Evolutionary conservation across 2,329 filamentous ascomycete genomes (phyloP), one percentile per base, ranked within the genome.

Genomic region (Penicillium janthinellum): DNA sequence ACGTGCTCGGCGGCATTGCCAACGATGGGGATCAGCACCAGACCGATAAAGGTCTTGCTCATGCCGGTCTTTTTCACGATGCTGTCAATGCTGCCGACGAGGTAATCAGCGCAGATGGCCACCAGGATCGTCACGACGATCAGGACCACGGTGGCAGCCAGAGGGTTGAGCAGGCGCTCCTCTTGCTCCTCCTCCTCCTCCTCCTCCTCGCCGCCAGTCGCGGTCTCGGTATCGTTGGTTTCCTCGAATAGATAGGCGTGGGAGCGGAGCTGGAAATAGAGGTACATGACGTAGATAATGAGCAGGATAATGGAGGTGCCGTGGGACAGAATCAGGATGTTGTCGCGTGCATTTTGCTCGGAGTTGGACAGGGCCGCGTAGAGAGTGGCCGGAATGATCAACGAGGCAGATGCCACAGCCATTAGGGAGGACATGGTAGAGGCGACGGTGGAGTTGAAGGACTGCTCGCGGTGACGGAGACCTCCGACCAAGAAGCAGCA

Each of bases 1-100:
- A 92, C 90, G 70, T 93, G 90, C 74, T 93, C 90, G 2, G 90
- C 90, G 2, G 90, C 90, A 68, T 92, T 92, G 45, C 90, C 90
- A 35, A 92, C 90, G 65, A 92, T 92, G 3, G 90, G 90, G 51
- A 92, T 89, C 20, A 92, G 79, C 52, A 92, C 90, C 51, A 92
- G 79, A 80, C 90, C 90, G 67, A 93, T 91, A 67, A 93, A 93
- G 1, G 88, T 91, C 76, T 90, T 90, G 79, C 88, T 91, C 73
- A 93, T 90, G 61, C 87, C 83, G 2, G 87, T 86, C 45, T 81
- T 86, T 66, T 86, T 82, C 25, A 92, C 90, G 49, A 93, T 84
- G 31, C 82, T 81, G 64, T 92, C 89, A 69, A 92, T 92, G 69
- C 87, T 90, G 67, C 86, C 88, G 37, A 93, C 90, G 6, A 93